These are phyloP conservation scores for Camelina hispida DNA, from an alignment of 345 rosid genomes.

Conservation along the genomic window DNA sequence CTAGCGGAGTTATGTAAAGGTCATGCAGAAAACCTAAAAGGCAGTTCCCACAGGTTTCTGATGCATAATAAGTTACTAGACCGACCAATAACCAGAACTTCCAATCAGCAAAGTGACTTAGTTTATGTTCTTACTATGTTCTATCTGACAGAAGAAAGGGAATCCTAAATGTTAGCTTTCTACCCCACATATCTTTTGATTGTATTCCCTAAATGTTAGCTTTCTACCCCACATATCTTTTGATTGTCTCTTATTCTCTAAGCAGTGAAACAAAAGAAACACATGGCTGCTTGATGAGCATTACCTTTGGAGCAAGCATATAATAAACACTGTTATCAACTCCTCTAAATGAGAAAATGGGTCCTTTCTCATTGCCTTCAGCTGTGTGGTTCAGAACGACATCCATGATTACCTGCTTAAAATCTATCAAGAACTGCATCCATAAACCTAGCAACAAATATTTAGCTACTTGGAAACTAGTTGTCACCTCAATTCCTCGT, in stretches of 20 bases:
- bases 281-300: conserved; percentile 23
- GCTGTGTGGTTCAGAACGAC: conserved; percentile 98
- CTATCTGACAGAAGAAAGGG: too few species aligned
- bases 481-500: conserved; percentile 88
- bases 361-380: conserved; percentile 97
- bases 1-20: conserved; percentile 11
- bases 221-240: neutral
- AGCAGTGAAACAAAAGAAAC: conserved; percentile 24
- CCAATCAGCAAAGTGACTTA: conserved; percentile 3
- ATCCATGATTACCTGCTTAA: conserved; percentile 86
- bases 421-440: conserved; percentile 39
- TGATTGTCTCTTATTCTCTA: conserved; percentile 16
- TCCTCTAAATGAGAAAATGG: conserved; percentile 85
- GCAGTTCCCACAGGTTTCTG: conserved; percentile 20
- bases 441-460: conserved; percentile 15
- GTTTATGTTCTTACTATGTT: neutral
- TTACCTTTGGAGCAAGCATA: conserved; percentile 98
- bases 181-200: too few species aligned
- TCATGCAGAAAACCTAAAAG: conserved; percentile 1
- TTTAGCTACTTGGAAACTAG: conserved; percentile 30
- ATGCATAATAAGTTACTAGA: conserved; percentile 27
- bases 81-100: conserved; percentile 8
- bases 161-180: too few species aligned
- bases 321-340: conserved; percentile 90
- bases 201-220: too few species aligned